Base-by-base conservation (phyloP, 2,329 filamentous ascomycete genomes). In the Trichoderma guizhouense region DNA sequence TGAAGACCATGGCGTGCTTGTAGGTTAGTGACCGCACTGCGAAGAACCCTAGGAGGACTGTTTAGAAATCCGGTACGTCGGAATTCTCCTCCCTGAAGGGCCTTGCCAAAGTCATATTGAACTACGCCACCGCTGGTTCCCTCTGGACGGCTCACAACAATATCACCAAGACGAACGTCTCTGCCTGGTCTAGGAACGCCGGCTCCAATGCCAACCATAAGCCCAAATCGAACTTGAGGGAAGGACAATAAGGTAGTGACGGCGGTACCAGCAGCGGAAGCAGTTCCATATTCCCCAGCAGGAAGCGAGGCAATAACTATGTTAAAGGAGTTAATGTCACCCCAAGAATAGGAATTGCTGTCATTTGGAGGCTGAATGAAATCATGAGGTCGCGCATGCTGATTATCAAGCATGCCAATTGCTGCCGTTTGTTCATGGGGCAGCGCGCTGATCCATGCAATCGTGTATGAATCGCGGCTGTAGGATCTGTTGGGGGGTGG, bases 371-470 rank as follows among this genome's bases (percentile, higher is more conserved):
- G 14, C 24, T 57, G 53, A n/a, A 73, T 34, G 9, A 72, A 65
- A 43, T 69, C 24, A 18, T 15, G 12, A 57, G 53, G 53, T 3
- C 53, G 53, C 57, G 4, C 24, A 63, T 81, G 75, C 24, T 73
- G 61, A n/a, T 76, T 71, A 65, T 82, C 79, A 1, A 82, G 76
- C 75, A 80, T 76, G 14, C 71, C 75, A 67, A 74, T 72, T 5
- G 77, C 76, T 1, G 78, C 79, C 7, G 78, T 74, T 43, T 78
- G 75, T 72, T 82, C 80, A 62, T 75, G 51, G 1, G 75, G 74
- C 8, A 82, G 73, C 1, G 79, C 79, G 71, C 78, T 78, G 8
- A 81, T 71, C 79, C 79, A 82, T 62, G 30, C 60, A 39, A 63
- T 63, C 5, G 60, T 57, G 26, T 57, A 57, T 28, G 24, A 57